Evolutionary conservation across 352 stramenopile genomes (phyloP).

Genomic region (Globisporangium middletonii): DNA sequence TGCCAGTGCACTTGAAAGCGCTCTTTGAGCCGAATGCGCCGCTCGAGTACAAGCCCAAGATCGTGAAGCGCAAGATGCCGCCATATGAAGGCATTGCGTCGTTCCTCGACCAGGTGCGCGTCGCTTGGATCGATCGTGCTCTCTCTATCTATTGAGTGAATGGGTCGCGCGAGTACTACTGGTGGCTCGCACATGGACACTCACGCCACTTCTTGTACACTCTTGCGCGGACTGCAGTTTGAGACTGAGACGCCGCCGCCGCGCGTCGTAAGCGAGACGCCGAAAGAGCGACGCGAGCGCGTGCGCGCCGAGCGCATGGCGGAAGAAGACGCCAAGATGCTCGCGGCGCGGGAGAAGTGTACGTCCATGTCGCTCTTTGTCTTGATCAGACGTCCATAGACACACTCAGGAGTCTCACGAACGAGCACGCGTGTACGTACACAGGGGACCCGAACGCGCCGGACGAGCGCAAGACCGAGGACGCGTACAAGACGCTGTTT

Average conservation of each 20-base stretch:
- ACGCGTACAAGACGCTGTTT: slow-evolving; percentile 98
- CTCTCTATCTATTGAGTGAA: too few species aligned
- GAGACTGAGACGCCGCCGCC: slow-evolving; percentile 49
- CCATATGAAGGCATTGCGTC: slow-evolving; percentile 54
- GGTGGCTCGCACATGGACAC: too few species aligned
- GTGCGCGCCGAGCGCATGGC: slow-evolving; percentile 50
- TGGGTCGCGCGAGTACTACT: too few species aligned
- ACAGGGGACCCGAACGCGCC: slow-evolving; percentile 55
- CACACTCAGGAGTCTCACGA: too few species aligned
- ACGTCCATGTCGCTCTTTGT: neutral
- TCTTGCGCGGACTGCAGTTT: slow-evolving; percentile 25
- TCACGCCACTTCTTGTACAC: too few species aligned
- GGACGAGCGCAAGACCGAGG: slow-evolving; percentile 68
- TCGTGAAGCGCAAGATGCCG: slow-evolving; percentile 85
- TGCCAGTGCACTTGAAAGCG: slow-evolving; percentile 72
- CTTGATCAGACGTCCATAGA: too few species aligned
- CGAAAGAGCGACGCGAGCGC: slow-evolving; percentile 67
- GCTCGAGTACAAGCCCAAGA: slow-evolving; percentile 59
- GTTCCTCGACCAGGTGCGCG: slow-evolving; percentile 30
- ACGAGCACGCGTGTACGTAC: neutral
- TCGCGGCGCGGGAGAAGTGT: slow-evolving; percentile 60
- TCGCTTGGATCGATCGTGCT: too few species aligned
- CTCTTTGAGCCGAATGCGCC: slow-evolving; percentile 78
- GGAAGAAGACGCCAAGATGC: slow-evolving; percentile 59
- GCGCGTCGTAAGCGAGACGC: slow-evolving; percentile 64